A percentile compares a stretch with the other conserved stretches of the same genome.
Evolutionary conservation across 73 alveolate species (phyloP).

Genomic region (Breviolum minutum): DNA sequence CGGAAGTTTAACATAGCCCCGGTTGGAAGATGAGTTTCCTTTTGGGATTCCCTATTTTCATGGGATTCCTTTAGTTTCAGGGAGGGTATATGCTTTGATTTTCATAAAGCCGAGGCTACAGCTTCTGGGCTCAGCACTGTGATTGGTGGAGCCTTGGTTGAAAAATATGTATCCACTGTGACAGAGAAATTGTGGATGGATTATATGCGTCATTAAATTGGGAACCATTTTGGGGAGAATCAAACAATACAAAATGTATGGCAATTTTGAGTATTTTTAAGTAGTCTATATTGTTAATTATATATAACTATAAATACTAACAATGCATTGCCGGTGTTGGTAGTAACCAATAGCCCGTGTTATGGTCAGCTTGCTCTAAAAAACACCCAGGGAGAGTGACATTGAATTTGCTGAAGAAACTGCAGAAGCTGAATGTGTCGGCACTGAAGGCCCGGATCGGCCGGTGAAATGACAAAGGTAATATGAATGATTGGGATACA

Average conservation of each 20-base stretch:
- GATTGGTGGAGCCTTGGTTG: conserved; percentile 9
- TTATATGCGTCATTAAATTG: too few species aligned
- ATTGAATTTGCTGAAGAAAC: neutral
- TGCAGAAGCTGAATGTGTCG: conserved; percentile 21
- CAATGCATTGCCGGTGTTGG: neutral
- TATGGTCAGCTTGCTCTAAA: neutral
- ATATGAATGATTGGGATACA: too few species aligned
- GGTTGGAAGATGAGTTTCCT: too few species aligned
- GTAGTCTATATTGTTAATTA: too few species aligned
- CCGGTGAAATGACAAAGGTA: neutral
- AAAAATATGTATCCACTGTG: too few species aligned
- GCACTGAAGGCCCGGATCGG: conserved; percentile 25
- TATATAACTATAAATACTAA: too few species aligned
- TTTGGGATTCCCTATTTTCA: too few species aligned
- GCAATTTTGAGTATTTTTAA: neutral
- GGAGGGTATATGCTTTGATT: too few species aligned
- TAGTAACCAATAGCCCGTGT: neutral
- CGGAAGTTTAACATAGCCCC: too few species aligned
- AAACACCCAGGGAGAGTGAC: conserved; percentile 18
- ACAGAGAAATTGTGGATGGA: too few species aligned
- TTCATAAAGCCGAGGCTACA: neutral
- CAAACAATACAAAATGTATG: neutral
- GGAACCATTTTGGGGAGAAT: too few species aligned
- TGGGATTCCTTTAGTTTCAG: too few species aligned
- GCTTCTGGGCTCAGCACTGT: conserved; percentile 41